Evolutionary conservation across 192 early-diverging fungal genomes (phyloP).

Genomic region (Coemansia erecta): DNA sequence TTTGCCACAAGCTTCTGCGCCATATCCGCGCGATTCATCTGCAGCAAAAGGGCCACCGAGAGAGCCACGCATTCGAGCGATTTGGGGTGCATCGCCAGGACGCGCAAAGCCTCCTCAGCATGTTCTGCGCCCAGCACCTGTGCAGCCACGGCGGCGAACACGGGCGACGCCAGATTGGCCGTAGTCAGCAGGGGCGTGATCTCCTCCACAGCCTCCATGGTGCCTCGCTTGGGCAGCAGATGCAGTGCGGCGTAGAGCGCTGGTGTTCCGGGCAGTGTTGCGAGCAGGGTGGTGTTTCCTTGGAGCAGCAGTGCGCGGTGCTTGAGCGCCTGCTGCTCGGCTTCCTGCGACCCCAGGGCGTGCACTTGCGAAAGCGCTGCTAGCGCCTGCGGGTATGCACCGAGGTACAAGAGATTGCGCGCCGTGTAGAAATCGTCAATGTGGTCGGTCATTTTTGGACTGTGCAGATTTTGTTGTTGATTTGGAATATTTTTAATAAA

Average conservation of each 20-base stretch:
- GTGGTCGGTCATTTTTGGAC: constrained; percentile 15
- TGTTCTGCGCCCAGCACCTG: constrained; percentile 55
- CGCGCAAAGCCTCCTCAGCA: constrained; percentile 69
- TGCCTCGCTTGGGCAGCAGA: too few relatives aligned
- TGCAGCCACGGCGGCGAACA: constrained; percentile 64
- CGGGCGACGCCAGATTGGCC: constrained; percentile 54
- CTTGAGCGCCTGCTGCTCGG: constrained; percentile 66
- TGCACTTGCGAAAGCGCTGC: constrained; percentile 47
- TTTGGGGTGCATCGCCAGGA: constrained; percentile 66
- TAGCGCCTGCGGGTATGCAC: constrained; percentile 72
- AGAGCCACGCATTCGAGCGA: constrained; percentile 81
- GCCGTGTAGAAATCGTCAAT: constrained; percentile 62
- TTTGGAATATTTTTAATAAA: too few relatives aligned
- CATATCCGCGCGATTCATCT: constrained; percentile 79
- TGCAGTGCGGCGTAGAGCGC: too few relatives aligned
- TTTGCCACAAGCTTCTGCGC: constrained; percentile 76
- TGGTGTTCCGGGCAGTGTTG: too few relatives aligned
- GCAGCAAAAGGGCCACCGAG: constrained; percentile 73
- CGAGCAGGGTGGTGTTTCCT: too few relatives aligned
- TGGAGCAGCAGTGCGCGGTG: constrained; percentile 82
- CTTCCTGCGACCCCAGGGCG: constrained; percentile 38
- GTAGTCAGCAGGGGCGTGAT: constrained; percentile 23
- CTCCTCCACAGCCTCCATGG: neutral
- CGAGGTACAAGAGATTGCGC: constrained; percentile 70
- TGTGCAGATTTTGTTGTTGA: too few relatives aligned